phyloP scores from a whole-genome alignment of 2,329 filamentous ascomycete species.

The Byssochlamys sp. region DNA sequence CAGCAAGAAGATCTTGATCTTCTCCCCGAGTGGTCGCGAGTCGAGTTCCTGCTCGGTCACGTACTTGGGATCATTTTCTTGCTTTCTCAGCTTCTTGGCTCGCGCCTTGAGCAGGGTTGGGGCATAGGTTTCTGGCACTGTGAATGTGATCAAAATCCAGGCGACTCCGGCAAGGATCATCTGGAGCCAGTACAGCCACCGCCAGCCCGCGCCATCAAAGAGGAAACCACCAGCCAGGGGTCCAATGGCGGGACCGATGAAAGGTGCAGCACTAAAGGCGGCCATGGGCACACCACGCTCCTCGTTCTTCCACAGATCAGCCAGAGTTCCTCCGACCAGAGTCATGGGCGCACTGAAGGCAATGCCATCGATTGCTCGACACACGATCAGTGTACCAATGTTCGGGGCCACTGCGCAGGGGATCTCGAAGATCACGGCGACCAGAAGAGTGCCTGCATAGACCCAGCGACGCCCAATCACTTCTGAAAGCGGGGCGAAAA shows the following conservation, averaged over 20 bases:
- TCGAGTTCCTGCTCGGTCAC: constrained; percentile 78
- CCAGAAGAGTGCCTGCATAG: constrained; percentile 57
- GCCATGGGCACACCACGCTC: constrained; percentile 82
- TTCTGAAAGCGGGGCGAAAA: constrained; percentile 69
- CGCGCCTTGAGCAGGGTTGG: constrained; percentile 64
- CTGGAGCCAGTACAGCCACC: constrained; percentile 82
- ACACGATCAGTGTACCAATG: constrained; percentile 65
- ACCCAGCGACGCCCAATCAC: constrained; percentile 62
- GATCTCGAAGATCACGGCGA: constrained; percentile 71
- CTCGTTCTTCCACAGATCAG: constrained; percentile 75
- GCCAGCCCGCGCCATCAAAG: constrained; percentile 60
- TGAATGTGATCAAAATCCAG: constrained; percentile 72
- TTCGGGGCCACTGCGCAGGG: constrained; percentile 69
- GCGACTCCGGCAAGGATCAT: constrained; percentile 62
- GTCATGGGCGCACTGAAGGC: constrained; percentile 82
- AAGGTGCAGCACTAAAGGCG: constrained; percentile 71
- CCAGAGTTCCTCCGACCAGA: constrained; percentile 69
- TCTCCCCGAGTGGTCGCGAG: constrained; percentile 56
- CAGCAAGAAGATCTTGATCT: constrained; percentile 63
- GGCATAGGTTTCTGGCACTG: constrained; percentile 82
- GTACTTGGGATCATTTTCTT: constrained; percentile 56
- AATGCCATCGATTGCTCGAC: constrained; percentile 68
- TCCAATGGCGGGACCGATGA: constrained; percentile 69
- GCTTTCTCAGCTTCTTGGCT: constrained; percentile 61
- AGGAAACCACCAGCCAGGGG: constrained; percentile 70